Evolutionary conservation across 441 rosid species (phyloP), one percentile per base, ranked within the genome.

Genomic region (Pelargonium cotyledonis): DNA sequence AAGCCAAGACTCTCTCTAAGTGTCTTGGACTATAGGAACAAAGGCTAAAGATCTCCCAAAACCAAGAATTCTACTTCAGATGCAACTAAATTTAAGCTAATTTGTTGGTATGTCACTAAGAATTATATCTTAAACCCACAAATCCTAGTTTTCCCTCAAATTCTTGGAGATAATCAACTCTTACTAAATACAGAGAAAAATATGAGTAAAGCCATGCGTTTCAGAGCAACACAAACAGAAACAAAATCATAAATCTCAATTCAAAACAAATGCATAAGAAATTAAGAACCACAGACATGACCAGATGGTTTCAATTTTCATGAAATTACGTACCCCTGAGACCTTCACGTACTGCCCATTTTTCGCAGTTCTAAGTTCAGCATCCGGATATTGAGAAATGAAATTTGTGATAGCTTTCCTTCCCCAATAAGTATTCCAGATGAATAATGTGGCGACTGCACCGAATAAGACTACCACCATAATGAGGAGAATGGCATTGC

Each of bases 341-440:
- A 95, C 88, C 86, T 95, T 95, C 79, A 95, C 99, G 70, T 81
- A 88, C 77, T 95, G 99, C 31, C 99, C 99, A 79, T 95, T 95
- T 79, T 90, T 92, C 12, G 99, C 98, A 77, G 88, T 90, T 80
- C 99, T 81, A 60, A 95, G 86, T 78, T 95, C 99, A 58, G 97
- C 89, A 80, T 95, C 97, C 14, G 98, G 87, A 77, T 95, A 88
- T 31, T 76, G 89, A 68, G 94, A 77, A 75, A 95, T 87, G 74
- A 85, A 88, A 75, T 83, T 86, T 66, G 83, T 76, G 82, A 90
- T 83, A 63, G 96, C 98, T 44, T 68, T 88, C 81, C 90, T 86
- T 46, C 92, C 98, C 84, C 91, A 95, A 77, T 77, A 92, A 4
- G 84, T 81, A 80, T 95, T 92, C 99, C 99, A 95, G 65, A 76